Conservation (phyloP, 345 rosid genomes). For the Populus pruinosa region DNA sequence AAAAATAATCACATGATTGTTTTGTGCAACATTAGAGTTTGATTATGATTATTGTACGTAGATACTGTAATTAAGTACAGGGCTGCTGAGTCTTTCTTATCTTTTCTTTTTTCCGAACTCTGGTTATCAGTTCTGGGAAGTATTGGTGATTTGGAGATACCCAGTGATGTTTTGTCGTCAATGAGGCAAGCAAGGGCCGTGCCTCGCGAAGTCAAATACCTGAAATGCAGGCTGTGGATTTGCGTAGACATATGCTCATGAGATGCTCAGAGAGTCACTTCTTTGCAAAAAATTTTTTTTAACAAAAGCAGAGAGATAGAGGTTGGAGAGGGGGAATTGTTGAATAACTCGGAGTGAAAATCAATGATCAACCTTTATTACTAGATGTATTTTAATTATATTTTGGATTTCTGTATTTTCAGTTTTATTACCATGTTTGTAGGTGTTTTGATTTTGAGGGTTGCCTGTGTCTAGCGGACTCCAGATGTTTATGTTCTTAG, state of each 20-base stretch:
- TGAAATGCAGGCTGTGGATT: slow-evolving; percentile 43
- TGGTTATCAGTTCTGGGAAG: slow-evolving; percentile 53
- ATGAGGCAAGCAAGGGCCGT: slow-evolving; percentile 32
- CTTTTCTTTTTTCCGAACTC: not conserved
- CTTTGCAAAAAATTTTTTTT: not conserved
- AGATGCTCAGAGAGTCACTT: not conserved
- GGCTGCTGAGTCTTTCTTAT: not conserved
- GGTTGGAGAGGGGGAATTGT: too few relatives aligned
- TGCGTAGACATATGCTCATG: slow-evolving; percentile 36
- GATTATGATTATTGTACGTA: not conserved
- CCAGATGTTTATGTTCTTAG: not conserved
- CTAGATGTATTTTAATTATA: not conserved
- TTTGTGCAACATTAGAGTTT: not conserved
- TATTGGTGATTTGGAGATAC: slow-evolving; percentile 46
- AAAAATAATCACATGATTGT: not conserved
- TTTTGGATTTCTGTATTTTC: not conserved
- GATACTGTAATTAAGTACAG: not conserved
- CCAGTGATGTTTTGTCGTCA: slow-evolving; percentile 34
- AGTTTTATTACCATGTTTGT: not conserved
- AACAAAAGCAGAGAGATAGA: not conserved
- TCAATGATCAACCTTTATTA: not conserved
- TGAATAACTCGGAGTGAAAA: not conserved
- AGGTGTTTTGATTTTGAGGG: not conserved
- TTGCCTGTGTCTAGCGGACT: not conserved
- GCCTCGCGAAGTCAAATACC: slow-evolving; percentile 36